Evolutionary conservation across 139 green algal genomes (phyloP).

Genomic region (Helicosporidium sp.): DNA sequence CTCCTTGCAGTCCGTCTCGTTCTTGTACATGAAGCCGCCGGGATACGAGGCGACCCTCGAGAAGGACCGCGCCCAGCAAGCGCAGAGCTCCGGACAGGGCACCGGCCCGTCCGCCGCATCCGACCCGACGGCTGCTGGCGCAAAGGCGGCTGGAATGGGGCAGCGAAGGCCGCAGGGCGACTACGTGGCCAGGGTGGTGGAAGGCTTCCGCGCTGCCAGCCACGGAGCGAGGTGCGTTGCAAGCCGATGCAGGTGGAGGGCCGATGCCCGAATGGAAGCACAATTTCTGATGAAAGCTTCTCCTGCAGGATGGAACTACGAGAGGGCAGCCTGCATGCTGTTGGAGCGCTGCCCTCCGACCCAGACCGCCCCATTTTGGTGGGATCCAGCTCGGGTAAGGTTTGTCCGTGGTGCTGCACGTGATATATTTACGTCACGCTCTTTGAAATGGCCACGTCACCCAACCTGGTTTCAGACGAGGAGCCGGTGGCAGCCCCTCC

Average conservation of each 20-base stretch:
- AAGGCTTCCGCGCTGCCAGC: neutral
- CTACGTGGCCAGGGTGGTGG: slow-evolving; percentile 1
- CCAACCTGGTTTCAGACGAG: too few species aligned
- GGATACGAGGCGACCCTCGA: slow-evolving; percentile 40
- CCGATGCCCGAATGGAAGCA: neutral
- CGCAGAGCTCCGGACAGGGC: neutral
- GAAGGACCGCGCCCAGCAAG: slow-evolving; percentile 3
- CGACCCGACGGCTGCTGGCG: neutral
- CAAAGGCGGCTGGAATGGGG: neutral
- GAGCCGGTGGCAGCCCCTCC: too few species aligned
- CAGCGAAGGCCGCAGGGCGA: neutral
- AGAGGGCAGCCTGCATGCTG: too few species aligned
- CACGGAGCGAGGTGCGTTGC: neutral
- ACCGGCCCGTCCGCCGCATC: too few species aligned
- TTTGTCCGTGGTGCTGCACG: too few species aligned
- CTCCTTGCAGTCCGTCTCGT: slow-evolving; percentile 10
- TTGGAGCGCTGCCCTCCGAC: too few species aligned
- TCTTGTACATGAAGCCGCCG: slow-evolving; percentile 61
- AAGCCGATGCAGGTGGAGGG: slow-evolving; percentile 10
- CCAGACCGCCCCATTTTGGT: too few species aligned
- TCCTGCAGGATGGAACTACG: too few species aligned
- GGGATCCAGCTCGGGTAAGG: too few species aligned
- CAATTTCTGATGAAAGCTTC: neutral
- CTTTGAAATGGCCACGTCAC: too few species aligned
- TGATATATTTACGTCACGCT: too few species aligned